Conservation (phyloP, 768 basidiomycete genomes). For the Auricularia sp. region DNA sequence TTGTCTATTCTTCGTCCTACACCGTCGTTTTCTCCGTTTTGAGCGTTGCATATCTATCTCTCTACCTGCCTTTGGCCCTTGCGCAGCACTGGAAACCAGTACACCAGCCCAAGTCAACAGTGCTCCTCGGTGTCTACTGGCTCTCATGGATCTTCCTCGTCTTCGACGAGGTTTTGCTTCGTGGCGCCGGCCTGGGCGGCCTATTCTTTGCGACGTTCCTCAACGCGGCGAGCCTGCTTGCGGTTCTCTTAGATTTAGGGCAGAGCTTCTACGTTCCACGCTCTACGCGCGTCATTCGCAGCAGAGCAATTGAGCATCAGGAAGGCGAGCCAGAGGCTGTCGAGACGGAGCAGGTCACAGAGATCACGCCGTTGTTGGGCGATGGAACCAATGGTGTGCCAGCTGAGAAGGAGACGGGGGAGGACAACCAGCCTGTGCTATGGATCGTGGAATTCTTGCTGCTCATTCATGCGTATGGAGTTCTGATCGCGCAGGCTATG, state of each 20-base stretch:
- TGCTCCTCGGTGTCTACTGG: conserved; percentile 44
- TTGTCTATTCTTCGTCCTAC: conserved; percentile 49
- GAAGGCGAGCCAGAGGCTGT: conserved; percentile 17
- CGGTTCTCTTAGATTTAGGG: conserved; percentile 23
- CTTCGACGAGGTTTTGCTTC: conserved; percentile 36
- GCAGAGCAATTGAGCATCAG: conserved; percentile 16
- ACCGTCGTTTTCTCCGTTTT: conserved; percentile 39
- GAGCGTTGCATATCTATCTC: conserved; percentile 41
- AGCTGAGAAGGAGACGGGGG: conserved; percentile 10
- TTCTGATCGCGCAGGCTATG: conserved; percentile 43
- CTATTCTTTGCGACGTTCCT: conserved; percentile 50
- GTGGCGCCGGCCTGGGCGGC: conserved; percentile 35
- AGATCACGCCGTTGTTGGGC: conserved; percentile 47
- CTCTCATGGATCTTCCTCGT: conserved; percentile 54
- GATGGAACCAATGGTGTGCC: conserved; percentile 9
- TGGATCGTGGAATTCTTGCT: conserved; percentile 55
- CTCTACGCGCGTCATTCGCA: conserved; percentile 27
- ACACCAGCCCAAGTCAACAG: conserved; percentile 38
- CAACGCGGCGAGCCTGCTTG: conserved; percentile 38
- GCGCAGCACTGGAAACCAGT: conserved; percentile 21
- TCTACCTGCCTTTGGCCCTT: conserved; percentile 31
- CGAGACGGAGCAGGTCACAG: conserved; percentile 26
- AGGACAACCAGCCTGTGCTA: conserved; percentile 23
- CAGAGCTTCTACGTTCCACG: conserved; percentile 4
- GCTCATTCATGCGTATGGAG: conserved; percentile 42